Evolutionary conservation across 371 early-diverging fungal genomes (phyloP).

Genomic region (Mortierella sp.): DNA sequence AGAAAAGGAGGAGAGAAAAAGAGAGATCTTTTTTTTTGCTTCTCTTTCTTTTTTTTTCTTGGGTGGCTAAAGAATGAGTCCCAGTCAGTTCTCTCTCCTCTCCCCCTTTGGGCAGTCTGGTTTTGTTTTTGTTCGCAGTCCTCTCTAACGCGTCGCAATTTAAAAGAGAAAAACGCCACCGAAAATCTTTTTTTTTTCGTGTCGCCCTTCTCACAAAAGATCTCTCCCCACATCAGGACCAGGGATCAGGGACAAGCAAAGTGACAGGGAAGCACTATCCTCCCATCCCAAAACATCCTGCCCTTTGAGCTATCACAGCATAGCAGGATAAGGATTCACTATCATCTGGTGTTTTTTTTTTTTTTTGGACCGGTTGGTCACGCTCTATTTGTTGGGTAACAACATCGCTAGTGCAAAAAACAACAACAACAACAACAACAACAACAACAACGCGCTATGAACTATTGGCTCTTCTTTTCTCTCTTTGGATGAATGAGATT

Average conservation of each 20-base stretch:
- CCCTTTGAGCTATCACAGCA: too few relatives aligned
- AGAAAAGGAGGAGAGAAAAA: neutral
- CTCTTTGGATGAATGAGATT: too few relatives aligned
- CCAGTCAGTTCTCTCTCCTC: neutral
- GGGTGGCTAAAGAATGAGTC: neutral
- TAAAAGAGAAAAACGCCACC: slow-evolving; percentile 4
- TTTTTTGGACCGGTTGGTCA: too few relatives aligned
- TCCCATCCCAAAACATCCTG: neutral
- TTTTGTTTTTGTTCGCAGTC: neutral
- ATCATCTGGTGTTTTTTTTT: too few relatives aligned
- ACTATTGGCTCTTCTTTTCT: neutral
- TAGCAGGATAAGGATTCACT: too few relatives aligned
- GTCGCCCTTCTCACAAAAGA: neutral
- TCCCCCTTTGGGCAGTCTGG: neutral
- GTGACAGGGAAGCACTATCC: too few relatives aligned
- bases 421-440: slow-evolving; percentile 8
- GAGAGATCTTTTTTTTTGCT: neutral
- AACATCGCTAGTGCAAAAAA: neutral
- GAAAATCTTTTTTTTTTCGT: neutral
- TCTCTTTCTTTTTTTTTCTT: neutral
- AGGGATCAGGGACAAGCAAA: too few relatives aligned
- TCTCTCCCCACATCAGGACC: neutral
- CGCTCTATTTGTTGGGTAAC: neutral
- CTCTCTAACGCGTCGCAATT: neutral
- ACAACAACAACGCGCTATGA: neutral